These are phyloP conservation scores for Clonostachys solani DNA, from an alignment of 2,329 filamentous ascomycete genomes.

Conservation along the genomic window DNA sequence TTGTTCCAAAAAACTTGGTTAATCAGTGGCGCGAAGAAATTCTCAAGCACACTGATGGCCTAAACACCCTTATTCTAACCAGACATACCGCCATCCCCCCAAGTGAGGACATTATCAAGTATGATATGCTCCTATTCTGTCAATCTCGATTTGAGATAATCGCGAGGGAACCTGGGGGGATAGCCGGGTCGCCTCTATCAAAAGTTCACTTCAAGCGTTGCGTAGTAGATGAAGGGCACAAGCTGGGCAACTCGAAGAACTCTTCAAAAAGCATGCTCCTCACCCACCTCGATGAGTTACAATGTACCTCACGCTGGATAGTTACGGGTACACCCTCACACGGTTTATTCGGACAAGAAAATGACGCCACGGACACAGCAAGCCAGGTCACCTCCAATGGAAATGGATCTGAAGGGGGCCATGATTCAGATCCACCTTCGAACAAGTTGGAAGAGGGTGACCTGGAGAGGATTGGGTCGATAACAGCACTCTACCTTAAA, in stretches of 20 bases:
- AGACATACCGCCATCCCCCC: constrained; percentile 51
- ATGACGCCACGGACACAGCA: neutral
- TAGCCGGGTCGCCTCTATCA: constrained; percentile 55
- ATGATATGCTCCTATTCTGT: constrained; percentile 77
- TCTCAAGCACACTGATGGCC: constrained; percentile 63
- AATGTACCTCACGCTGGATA: constrained; percentile 75
- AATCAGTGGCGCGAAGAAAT: constrained; percentile 84
- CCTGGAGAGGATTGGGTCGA: constrained; percentile 60
- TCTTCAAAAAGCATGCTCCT: constrained; percentile 52
- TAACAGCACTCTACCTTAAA: constrained; percentile 68
- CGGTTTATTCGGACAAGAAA: constrained; percentile 63
- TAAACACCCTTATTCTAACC: constrained; percentile 63
- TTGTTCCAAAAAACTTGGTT: constrained; percentile 80
- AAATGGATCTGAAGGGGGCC: constrained; percentile 8
- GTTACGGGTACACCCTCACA: constrained; percentile 87
- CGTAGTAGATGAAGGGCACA: constrained; percentile 90
- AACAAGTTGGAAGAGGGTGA: constrained; percentile 55
- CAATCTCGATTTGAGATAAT: constrained; percentile 66
- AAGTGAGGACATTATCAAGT: constrained; percentile 52
- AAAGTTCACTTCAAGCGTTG: constrained; percentile 79
- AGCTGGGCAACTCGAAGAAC: constrained; percentile 62
- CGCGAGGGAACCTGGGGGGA: constrained; percentile 23
- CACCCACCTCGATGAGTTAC: constrained; percentile 45
- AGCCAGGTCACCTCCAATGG: neutral
- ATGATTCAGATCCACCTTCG: constrained; percentile 18